These are phyloP conservation scores for Corchorus olitorius DNA, from an alignment of 345 rosid genomes.

Conservation along the genomic window DNA sequence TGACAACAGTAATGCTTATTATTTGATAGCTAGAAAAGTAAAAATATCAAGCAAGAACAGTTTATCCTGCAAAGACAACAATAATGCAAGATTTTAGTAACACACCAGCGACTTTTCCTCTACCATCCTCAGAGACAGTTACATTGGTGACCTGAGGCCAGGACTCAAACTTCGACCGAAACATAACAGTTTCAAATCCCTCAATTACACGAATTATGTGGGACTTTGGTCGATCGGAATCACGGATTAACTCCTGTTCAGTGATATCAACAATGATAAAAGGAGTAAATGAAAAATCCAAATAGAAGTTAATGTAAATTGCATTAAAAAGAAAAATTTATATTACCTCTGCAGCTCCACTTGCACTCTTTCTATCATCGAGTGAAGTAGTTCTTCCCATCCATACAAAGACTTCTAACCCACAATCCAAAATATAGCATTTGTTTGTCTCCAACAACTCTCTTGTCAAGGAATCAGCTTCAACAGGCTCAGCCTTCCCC, in stretches of 20 bases:
- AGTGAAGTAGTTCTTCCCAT: constrained; percentile 88
- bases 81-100: constrained; percentile 20
- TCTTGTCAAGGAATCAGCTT: constrained; percentile 68
- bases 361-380: constrained; percentile 83
- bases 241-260: constrained; percentile 65
- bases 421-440: constrained; percentile 87
- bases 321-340: constrained; percentile 18
- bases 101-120: constrained; percentile 98
- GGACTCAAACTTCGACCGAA: constrained; percentile 83
- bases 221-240: constrained; percentile 56
- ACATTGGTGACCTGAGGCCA: constrained; percentile 74
- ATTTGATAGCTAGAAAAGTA: neutral
- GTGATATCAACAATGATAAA: constrained; percentile 13
- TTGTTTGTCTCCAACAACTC: constrained; percentile 76
- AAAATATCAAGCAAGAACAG: constrained; percentile 13
- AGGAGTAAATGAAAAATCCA: constrained; percentile 5
- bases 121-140: constrained; percentile 88
- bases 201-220: constrained; percentile 85
- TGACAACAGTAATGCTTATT: constrained; percentile 1
- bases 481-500: constrained; percentile 76
- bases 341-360: constrained; percentile 80
- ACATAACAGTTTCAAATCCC: constrained; percentile 94
- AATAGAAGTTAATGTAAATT: constrained; percentile 16
- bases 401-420: constrained; percentile 88
- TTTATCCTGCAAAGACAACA: constrained; percentile 9